Base-by-base conservation (phyloP, 805 yeast species). In the Saccharomyces paradoxus region DNA sequence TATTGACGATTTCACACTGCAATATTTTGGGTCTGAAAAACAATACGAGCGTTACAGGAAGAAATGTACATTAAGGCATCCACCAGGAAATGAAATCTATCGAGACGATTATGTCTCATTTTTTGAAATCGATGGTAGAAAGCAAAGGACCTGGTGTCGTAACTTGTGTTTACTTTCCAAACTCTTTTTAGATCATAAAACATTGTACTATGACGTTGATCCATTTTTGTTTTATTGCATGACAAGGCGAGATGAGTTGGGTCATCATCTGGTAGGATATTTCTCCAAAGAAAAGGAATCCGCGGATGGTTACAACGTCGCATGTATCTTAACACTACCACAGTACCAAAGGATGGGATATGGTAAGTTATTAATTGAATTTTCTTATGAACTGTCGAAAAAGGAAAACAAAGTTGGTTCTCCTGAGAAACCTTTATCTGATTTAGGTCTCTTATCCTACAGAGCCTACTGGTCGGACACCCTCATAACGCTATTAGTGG, bases 1-100 rank as follows among this genome's bases (percentile, higher is more conserved):
- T 68, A 86, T 94, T 49, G 94, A 96, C 71, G 98, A 91, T 71
- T 94, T 87, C 68, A 84, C 97, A 2, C 71, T 94, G 56, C 83
- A 88, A 56, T 94, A 89, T 71, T 94, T 89, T 72, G 94, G 96
- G 3, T 87, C 96, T 0, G 76, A 79, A 58, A 89, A 87, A 64
- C 98, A 91, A 71, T 94, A 92, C 72, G 95, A 94, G 72, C 77
- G 99, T 58, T 94, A 89, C 73, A 78, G 98, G 65, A 70, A 81
- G 28, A 94, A 94, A 67, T 87, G 95, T 68, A 85, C 95, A 1
- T 76, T 94, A 72, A 83, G 86, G 67, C 98, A 92, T 65, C 99
- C 99, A 0, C 99, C 99, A 0, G 99, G 99, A 0, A 94, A 94
- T 72, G 99, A 94, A 66, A 91, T 94, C 24, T 94, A 94, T 70